Evolutionary conservation across 2,329 filamentous ascomycete genomes (phyloP), one percentile per base, ranked within the genome.

Genomic region (Diaporthe ampelina): DNA sequence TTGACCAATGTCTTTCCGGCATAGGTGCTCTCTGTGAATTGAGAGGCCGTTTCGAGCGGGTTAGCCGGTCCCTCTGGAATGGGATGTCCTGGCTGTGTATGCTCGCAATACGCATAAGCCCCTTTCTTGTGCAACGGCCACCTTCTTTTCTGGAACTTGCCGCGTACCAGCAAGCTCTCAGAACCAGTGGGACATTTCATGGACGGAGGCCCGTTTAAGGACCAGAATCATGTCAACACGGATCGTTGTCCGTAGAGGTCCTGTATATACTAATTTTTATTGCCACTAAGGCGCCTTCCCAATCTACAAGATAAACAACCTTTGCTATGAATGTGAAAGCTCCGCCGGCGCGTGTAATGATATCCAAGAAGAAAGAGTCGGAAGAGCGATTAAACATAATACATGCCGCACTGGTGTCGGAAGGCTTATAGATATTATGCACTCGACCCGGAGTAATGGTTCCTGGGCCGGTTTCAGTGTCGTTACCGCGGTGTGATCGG

Each of bases 401-500:
- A 59, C 45, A 71, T 72, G 67, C 68, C 74, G 68, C 65, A 48
- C 50, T 67, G 52, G 52, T 68, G 32, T 59, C 58, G 40, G 52
- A 68, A 45, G 29, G 37, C 37, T 61, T 69, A 61, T 50, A 65
- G 45, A 67, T 65, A 70, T 70, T 70, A 75, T 69, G 58, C 63
- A 65, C 32, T n/a, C 26, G 65, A 40, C 40, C 32, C 29, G 52
- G 24, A 40, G 6, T 40, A n/a, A 26, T 48, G 13, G 54, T 57
- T 29, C 59, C 43, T 43, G 24, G 43, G 57, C 73, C 56, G 56
- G 37, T 57, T 48, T n/a, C 24, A 54, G 52, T 43, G 26, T 63
- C 45, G 63, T 77, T 77, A 81, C 69, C 79, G 77, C 59, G 86
- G 85, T 65, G 83, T 88, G 67, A 86, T 76, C 6, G 85, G 83